Evolutionary conservation across 192 early-diverging fungal species (phyloP), one percentile per base, ranked within the genome.

Genomic region (Entomortierella beljakovae): DNA sequence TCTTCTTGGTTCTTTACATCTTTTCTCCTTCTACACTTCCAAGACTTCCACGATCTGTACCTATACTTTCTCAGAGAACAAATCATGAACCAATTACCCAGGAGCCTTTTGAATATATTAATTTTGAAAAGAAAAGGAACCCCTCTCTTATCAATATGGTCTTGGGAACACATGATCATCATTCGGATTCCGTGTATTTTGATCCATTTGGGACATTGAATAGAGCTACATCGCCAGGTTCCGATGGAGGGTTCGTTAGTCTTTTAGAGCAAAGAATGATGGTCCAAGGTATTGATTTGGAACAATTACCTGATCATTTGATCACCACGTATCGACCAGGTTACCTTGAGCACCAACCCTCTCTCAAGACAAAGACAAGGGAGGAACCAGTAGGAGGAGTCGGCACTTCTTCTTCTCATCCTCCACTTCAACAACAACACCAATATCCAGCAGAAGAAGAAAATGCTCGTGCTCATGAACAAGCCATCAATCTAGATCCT

Each of bases 241-340:
- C 26, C 9, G 10, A 4, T 4, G n/a, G 11, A 34, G 58, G 53
- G 29, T 15, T 18, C 58, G 54, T 15, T 31, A 69, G 63, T 18
- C 55, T 69, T 11, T 35, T 68, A 23, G 67, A 69, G 16, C 66
- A 69, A 16, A 52, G 74, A 9, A 53, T 49, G n/a, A 54, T 64
- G 9, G 61, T 79, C 9, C 43, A 79, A 23, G 61, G 61, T 0
- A 28, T 79, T 4, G 34, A 48, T 0, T 23, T 79, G 37, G 48
- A n/a, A 7, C 60, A 59, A 6, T 22, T 79, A 13, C 67, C 74
- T 15, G 48, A 64, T 20, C 65, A 58, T 26, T 60, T 69, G 22
- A 79, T 79, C 37, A 58, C 67, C 0, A 60, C 74, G 25, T 79
- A 79, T 51, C 66, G 48, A 33, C 67, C 74, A 16, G 67, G 67